Base-by-base conservation (phyloP, 495 filamentous ascomycete species). In the Penicillium odoratum region DNA sequence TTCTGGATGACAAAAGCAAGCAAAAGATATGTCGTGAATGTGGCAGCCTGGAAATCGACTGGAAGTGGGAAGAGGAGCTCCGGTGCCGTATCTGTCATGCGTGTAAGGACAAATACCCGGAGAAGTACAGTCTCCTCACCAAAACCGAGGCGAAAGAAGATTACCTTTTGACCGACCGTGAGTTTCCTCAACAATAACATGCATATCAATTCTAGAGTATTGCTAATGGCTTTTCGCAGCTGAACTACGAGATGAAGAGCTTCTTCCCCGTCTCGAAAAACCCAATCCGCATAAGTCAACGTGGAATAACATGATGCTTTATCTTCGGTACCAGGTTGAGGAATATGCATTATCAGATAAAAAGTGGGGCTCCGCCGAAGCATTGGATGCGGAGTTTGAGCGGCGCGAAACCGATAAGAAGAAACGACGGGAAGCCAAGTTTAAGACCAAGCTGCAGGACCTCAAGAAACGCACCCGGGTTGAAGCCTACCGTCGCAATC, bases 231-330 rank as follows among this genome's bases (percentile, higher is more conserved):
- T 15, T 33, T 4, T n/a, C 45, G 25, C 46, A 91, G 88, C 91
- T 44, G 93, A 97, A 66, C 78, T 98, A 3, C 85, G 85, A 57
- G 94, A 98, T 64, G 81, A 83, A 53, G 90, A 93, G 46, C 76
- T 98, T 9, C 78, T 98, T 4, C 94, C 94, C 1, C 92, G 92
- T 69, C 74, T 98, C 0, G 89, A 90, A 58, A 86, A 85, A 28
- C 94, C 95, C 5, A 98, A 98, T 66, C 94, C 94, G 18, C 93
- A 97, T 69, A 97, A 96, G 67, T 84, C 87, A 0, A 92, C 92
- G 34, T 98, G 91, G 91, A 93, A 97, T 65, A 91, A 94, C 75
- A 98, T 98, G 94, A 94, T 94, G 89, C 84, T 98, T 0, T 98
- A 89, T 68, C 78, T 98, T 8, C 87, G 95, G 0, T 97, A 86